phyloP scores from a whole-genome alignment of 345 rosid genomes.

The Microcos paniculata region DNA sequence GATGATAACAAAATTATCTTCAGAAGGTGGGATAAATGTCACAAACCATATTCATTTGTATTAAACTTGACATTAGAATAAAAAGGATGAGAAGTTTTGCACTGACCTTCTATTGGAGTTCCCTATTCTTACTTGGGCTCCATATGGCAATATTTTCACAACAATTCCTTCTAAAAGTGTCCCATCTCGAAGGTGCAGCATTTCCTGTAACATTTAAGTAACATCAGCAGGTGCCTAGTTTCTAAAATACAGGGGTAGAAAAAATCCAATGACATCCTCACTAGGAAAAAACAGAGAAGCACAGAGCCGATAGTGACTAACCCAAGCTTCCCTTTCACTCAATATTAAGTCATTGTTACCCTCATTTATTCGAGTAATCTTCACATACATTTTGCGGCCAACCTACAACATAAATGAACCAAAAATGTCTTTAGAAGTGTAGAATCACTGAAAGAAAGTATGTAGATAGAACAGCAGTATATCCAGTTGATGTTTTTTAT shows the following conservation, averaged over 20 bases:
- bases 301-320: constrained; percentile 26
- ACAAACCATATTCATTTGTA: neutral
- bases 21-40: neutral
- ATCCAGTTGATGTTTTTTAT: neutral
- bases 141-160: constrained; percentile 70
- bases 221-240: constrained; percentile 13
- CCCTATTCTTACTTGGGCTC: constrained; percentile 84
- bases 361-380: constrained; percentile 64
- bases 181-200: constrained; percentile 73
- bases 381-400: constrained; percentile 54
- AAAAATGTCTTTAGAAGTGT: neutral
- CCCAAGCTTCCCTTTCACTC: constrained; percentile 88
- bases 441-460: constrained; percentile 4
- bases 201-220: constrained; percentile 53
- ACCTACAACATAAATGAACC: constrained; percentile 48
- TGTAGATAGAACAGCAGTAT: neutral
- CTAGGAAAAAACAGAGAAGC: neutral
- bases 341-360: constrained; percentile 72
- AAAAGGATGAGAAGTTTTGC: neutral
- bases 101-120: constrained; percentile 79
- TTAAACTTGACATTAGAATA: neutral
- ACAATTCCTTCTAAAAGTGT: constrained; percentile 87
- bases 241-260: neutral
- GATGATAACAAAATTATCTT: neutral
- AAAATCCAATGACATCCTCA: neutral